These are phyloP conservation scores for Zhuliangozyma parablackwelliae DNA, from an alignment of 1,139 yeast genomes.

Conservation along the genomic window DNA sequence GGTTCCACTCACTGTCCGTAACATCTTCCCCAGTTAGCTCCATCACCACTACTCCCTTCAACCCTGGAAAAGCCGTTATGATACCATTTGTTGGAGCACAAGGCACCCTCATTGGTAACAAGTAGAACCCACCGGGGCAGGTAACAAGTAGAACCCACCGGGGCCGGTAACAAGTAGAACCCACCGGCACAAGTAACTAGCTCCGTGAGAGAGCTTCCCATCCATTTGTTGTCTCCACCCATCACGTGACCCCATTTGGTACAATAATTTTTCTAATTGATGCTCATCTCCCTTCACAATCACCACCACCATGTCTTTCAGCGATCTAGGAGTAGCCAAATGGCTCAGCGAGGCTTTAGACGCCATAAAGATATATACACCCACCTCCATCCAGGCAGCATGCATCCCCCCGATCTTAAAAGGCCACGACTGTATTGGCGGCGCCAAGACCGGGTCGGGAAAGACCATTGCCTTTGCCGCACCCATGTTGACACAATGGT, in stretches of 20 bases:
- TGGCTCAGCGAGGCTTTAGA: conserved; percentile 82
- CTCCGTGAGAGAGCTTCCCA: no score
- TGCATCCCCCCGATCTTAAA: conserved; percentile 83
- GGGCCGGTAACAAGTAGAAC: no score
- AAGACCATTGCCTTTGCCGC: conserved; percentile 96
- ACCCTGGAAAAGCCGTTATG: no score
- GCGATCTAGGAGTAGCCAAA: conserved; percentile 68
- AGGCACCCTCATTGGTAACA: no score
- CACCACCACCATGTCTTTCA: conserved; percentile 39
- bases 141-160: no score
- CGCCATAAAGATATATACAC: conserved; percentile 77
- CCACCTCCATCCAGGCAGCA: conserved; percentile 82
- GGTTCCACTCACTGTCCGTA: no score
- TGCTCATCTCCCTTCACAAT: conserved; percentile 1
- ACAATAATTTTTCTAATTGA: not conserved
- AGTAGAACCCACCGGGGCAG: no score
- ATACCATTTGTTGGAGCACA: no score
- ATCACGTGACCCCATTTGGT: not conserved
- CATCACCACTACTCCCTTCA: no score
- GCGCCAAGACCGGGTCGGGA: conserved; percentile 98
- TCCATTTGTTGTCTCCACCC: not conserved
- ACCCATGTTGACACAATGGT: conserved; percentile 92
- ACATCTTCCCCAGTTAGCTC: no score
- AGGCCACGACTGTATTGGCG: conserved; percentile 93
- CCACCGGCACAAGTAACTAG: no score